Percentiles rank a stretch among this genome's conserved stretches.
phyloP scores from a whole-genome alignment of 2,329 filamentous ascomycete genomes.

The Colletotrichum salicis region DNA sequence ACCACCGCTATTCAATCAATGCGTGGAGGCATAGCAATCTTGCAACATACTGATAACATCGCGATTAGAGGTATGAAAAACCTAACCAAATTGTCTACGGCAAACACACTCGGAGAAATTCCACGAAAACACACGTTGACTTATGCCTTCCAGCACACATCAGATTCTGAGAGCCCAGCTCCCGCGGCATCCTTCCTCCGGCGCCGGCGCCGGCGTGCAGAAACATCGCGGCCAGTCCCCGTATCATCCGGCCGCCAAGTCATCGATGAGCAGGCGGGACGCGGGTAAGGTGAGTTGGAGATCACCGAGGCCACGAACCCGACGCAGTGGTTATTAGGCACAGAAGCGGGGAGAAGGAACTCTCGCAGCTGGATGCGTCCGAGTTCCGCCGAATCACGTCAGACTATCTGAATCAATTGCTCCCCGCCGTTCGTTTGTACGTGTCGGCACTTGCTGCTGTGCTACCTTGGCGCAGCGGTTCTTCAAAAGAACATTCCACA shows the following conservation, averaged over 20 bases:
- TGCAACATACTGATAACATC: too few species aligned
- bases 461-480: slow-evolving; percentile 4
- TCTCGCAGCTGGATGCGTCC: background rate
- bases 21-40: too few species aligned
- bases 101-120: too few species aligned
- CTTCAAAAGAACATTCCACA: background rate
- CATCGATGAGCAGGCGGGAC: background rate
- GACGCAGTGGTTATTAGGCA: background rate
- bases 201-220: background rate
- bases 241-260: background rate
- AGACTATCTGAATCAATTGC: background rate
- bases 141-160: background rate
- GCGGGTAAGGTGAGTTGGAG: background rate
- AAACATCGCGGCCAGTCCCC: background rate
- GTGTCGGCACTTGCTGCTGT: background rate
- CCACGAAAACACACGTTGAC: too few species aligned
- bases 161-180: background rate
- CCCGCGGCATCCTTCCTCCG: background rate
- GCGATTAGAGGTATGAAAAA: too few species aligned
- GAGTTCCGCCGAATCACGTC: background rate
- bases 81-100: too few species aligned
- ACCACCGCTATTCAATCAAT: too few species aligned
- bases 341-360: background rate
- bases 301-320: background rate
- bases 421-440: background rate